Conservation (phyloP, 345 rosid genomes). For the Hypericum perforatum region DNA sequence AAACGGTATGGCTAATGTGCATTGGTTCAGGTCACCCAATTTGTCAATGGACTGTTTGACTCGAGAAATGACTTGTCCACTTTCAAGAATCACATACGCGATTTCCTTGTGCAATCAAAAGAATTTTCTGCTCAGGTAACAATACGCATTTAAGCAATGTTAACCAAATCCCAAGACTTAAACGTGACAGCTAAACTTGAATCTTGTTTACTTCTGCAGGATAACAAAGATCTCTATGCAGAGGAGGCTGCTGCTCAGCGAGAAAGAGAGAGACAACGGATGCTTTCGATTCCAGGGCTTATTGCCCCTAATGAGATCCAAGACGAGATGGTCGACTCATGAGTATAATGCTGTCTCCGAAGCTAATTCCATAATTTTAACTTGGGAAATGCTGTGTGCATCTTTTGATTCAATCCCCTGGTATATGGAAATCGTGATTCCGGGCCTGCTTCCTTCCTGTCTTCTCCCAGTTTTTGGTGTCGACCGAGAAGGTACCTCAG, state of each 20-base stretch:
- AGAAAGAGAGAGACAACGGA: slow-evolving; percentile 59
- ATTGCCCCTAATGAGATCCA: slow-evolving; percentile 68
- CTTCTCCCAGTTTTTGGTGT: slow-evolving; percentile 13
- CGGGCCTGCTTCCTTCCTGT: slow-evolving; percentile 18
- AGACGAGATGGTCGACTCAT: slow-evolving; percentile 75
- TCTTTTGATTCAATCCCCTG: slow-evolving; percentile 11
- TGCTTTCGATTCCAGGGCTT: slow-evolving; percentile 70
- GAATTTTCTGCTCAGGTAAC: slow-evolving; percentile 78
- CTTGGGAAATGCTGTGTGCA: slow-evolving; percentile 13
- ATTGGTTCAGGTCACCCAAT: slow-evolving; percentile 63
- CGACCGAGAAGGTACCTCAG: slow-evolving; percentile 8
- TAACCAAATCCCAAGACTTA: too few species aligned
- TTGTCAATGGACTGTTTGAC: slow-evolving; percentile 77
- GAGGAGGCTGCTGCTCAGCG: slow-evolving; percentile 74
- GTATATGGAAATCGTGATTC: slow-evolving; percentile 14
- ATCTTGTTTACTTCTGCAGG: slow-evolving; percentile 26
- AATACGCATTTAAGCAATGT: too few species aligned
- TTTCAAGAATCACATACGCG: slow-evolving; percentile 83
- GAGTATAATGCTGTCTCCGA: slow-evolving; percentile 13
- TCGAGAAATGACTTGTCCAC: slow-evolving; percentile 68
- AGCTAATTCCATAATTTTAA: slow-evolving; percentile 21
- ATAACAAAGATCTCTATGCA: slow-evolving; percentile 70
- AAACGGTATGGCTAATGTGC: slow-evolving; percentile 9
- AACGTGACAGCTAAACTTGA: neutral
- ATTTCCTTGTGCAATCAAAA: slow-evolving; percentile 85